A percentile compares a stretch with the other conserved stretches of the same genome.
Conservation (phyloP, 129 eudicot species). For the Heracleum sosnowskyi region DNA sequence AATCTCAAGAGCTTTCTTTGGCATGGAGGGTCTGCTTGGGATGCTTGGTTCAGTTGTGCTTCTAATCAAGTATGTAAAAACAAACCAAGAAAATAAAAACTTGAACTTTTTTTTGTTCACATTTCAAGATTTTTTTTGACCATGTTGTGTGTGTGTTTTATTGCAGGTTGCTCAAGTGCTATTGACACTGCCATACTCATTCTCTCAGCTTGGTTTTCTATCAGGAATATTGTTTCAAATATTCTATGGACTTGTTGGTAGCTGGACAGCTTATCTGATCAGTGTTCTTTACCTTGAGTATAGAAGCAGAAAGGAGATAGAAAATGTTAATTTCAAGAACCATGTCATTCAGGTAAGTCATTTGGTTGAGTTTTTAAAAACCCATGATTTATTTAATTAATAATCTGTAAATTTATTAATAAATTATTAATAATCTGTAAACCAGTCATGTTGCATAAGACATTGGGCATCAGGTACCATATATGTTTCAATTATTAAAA, state of each 20-base stretch:
- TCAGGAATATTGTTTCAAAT: slow-evolving; percentile 79
- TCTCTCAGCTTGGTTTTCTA: slow-evolving; percentile 76
- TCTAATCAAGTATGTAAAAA: slow-evolving; percentile 67
- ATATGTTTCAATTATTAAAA: too few species aligned
- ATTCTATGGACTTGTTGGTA: slow-evolving; percentile 79
- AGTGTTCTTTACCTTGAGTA: slow-evolving; percentile 91
- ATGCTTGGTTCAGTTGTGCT: slow-evolving; percentile 98
- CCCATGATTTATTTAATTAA: neutral
- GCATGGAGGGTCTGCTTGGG: slow-evolving; percentile 99
- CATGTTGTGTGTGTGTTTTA: neutral
- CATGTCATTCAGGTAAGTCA: slow-evolving; percentile 84
- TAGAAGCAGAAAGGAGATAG: slow-evolving; percentile 75
- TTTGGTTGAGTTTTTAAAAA: neutral
- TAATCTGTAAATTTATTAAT: too few species aligned
- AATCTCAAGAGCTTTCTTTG: slow-evolving; percentile 49
- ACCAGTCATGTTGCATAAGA: too few species aligned
- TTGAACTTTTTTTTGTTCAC: neutral
- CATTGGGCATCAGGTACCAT: too few species aligned
- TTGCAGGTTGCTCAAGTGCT: slow-evolving; percentile 96
- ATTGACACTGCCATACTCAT: slow-evolving; percentile 84
- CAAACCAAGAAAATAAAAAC: neutral
- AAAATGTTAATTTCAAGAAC: slow-evolving; percentile 87
- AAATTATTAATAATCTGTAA: too few species aligned
- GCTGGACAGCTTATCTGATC: slow-evolving; percentile 97
- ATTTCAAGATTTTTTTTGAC: neutral